Evolutionary conservation across 768 basidiomycete species (phyloP).

Genomic region (Boletus sp.): DNA sequence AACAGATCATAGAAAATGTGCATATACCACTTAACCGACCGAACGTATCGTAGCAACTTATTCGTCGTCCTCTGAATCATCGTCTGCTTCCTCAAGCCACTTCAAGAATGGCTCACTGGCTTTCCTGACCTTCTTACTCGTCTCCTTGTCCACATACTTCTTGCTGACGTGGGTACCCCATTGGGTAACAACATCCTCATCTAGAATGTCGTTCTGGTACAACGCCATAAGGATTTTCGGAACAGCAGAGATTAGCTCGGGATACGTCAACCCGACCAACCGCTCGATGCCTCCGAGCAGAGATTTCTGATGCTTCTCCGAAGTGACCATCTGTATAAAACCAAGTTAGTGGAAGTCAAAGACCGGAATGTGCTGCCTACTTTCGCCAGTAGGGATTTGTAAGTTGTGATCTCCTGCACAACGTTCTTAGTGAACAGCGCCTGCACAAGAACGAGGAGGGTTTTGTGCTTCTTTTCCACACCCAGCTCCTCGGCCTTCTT

Average conservation of each 20-base stretch:
- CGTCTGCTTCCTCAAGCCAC: slow-evolving; percentile 91
- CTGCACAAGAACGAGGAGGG: slow-evolving; percentile 79
- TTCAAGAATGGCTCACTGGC: slow-evolving; percentile 95
- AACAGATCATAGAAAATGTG: slow-evolving; percentile 15
- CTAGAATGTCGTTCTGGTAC: slow-evolving; percentile 89
- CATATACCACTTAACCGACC: not conserved
- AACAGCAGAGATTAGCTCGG: slow-evolving; percentile 66
- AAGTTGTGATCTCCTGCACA: slow-evolving; percentile 59
- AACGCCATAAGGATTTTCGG: slow-evolving; percentile 94
- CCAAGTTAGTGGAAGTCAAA: slow-evolving; percentile 2
- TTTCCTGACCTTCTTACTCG: slow-evolving; percentile 93
- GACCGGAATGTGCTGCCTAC: slow-evolving; percentile 25
- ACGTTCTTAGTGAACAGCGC: slow-evolving; percentile 78
- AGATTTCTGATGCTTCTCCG: slow-evolving; percentile 95
- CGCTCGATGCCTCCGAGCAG: slow-evolving; percentile 93
- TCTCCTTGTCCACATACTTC: slow-evolving; percentile 95
- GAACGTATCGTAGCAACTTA: slow-evolving; percentile 7
- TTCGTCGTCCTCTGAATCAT: slow-evolving; percentile 45
- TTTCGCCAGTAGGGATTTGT: slow-evolving; percentile 72
- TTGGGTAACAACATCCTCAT: slow-evolving; percentile 84
- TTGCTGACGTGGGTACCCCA: slow-evolving; percentile 98
- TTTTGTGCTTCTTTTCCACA: slow-evolving; percentile 94
- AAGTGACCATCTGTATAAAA: slow-evolving; percentile 67
- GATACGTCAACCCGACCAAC: slow-evolving; percentile 70
- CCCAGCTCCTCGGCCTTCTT: slow-evolving; percentile 90